Evolutionary conservation across 2,329 filamentous ascomycete species (phyloP).

Genomic region (Arthrobotrys sinensis): DNA sequence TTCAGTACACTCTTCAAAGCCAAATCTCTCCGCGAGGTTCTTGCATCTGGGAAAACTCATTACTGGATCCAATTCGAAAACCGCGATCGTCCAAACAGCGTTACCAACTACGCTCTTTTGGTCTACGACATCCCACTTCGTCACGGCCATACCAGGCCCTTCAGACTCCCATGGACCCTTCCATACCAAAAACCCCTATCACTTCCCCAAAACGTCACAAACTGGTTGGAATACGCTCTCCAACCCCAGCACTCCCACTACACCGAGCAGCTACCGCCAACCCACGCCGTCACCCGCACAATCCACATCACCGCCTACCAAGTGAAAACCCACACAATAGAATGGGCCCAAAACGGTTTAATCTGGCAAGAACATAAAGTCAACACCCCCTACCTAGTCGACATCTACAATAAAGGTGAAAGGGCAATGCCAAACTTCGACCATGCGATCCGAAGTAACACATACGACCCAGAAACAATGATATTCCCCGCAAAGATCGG

Average conservation of each 20-base stretch:
- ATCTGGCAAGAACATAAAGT: constrained; percentile 69
- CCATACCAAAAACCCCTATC: constrained; percentile 66
- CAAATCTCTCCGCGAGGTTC: constrained; percentile 66
- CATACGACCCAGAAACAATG: constrained; percentile 72
- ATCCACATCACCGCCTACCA: constrained; percentile 70
- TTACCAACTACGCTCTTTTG: constrained; percentile 71
- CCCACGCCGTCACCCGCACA: constrained; percentile 71
- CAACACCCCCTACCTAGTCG: constrained; percentile 71
- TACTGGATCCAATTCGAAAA: constrained; percentile 71
- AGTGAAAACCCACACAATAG: constrained; percentile 66
- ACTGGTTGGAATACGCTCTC: constrained; percentile 71
- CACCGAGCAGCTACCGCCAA: constrained; percentile 66
- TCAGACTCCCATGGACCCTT: constrained; percentile 62
- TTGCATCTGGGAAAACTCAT: constrained; percentile 66
- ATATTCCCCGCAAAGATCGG: constrained; percentile 73
- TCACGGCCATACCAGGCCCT: neutral
- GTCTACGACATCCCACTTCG: constrained; percentile 67
- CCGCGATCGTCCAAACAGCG: constrained; percentile 70
- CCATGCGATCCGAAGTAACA: constrained; percentile 70
- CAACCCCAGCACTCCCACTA: constrained; percentile 66
- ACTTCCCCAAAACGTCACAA: constrained; percentile 66
- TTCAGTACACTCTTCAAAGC: constrained; percentile 74
- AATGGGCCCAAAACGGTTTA: constrained; percentile 68
- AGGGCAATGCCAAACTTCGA: constrained; percentile 72
- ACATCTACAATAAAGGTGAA: constrained; percentile 71